These are phyloP conservation scores for Wilcoxina mikolae DNA, from an alignment of 495 filamentous ascomycete species.

Conservation along the genomic window DNA sequence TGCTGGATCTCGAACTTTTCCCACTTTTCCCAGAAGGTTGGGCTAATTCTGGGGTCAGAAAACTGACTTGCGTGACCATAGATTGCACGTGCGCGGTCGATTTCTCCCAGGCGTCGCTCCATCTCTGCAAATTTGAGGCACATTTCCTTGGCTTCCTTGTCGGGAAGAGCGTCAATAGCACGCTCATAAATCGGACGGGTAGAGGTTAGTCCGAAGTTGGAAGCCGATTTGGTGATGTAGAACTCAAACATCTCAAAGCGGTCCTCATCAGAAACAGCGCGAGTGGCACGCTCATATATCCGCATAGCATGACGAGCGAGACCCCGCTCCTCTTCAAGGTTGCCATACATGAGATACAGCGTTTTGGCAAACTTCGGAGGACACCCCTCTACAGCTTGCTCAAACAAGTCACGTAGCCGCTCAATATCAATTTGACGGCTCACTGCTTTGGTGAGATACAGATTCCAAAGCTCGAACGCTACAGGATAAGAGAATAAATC, in stretches of 20 bases:
- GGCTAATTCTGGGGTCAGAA: slow-evolving; percentile 82
- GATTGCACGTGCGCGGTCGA: slow-evolving; percentile 87
- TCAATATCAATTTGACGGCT: slow-evolving; percentile 93
- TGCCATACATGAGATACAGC: slow-evolving; percentile 96
- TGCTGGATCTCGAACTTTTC: slow-evolving; percentile 93
- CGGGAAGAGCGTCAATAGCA: slow-evolving; percentile 78
- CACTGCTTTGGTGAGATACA: slow-evolving; percentile 94
- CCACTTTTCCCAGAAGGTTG: slow-evolving; percentile 91
- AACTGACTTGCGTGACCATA: slow-evolving; percentile 96
- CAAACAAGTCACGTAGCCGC: slow-evolving; percentile 84
- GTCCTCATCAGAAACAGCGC: slow-evolving; percentile 90
- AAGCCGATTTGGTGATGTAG: slow-evolving; percentile 97
- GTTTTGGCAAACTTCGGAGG: slow-evolving; percentile 93
- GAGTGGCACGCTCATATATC: slow-evolving; percentile 94
- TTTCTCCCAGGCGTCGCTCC: slow-evolving; percentile 91
- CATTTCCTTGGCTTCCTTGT: slow-evolving; percentile 91
- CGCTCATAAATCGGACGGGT: slow-evolving; percentile 95
- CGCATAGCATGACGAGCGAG: slow-evolving; percentile 96
- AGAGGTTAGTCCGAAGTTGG: slow-evolving; percentile 91
- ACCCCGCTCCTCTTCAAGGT: slow-evolving; percentile 88
- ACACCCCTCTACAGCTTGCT: slow-evolving; percentile 88
- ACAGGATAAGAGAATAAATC: slow-evolving; percentile 96
- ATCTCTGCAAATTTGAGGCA: slow-evolving; percentile 98
- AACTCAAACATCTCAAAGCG: slow-evolving; percentile 97
- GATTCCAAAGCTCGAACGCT: slow-evolving; percentile 96